Conservation (phyloP, 202 grass and related monocot species). For the Bolboschoenoplectus hybrid region DNA sequence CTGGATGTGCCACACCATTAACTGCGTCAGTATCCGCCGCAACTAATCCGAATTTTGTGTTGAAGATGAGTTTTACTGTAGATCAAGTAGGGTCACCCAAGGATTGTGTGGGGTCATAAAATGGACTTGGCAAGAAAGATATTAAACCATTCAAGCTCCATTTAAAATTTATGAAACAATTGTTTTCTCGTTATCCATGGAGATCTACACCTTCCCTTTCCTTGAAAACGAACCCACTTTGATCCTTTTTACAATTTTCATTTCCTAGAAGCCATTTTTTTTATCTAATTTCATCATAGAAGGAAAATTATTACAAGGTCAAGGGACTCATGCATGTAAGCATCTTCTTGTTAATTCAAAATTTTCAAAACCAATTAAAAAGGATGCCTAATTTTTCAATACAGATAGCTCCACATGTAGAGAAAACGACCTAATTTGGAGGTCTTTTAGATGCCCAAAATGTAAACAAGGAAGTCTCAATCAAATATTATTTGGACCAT, state of each 20-base stretch:
- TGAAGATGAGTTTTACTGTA: not conserved
- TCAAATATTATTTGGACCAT: conserved; percentile 21
- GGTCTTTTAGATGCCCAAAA: conserved; percentile 6
- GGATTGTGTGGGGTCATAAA: conserved; percentile 29
- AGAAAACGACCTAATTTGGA: conserved; percentile 43
- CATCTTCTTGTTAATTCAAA: not conserved
- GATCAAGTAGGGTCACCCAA: conserved; percentile 27
- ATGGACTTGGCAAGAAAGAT: conserved; percentile 30
- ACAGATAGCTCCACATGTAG: conserved; percentile 2
- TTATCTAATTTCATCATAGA: not conserved
- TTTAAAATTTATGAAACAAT: not conserved
- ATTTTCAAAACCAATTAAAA: not conserved
- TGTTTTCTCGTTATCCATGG: conserved; percentile 7
- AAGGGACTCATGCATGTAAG: not conserved
- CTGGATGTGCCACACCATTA: conserved; percentile 2
- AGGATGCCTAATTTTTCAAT: not conserved
- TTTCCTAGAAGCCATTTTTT: not conserved
- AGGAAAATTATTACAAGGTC: not conserved
- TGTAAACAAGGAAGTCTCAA: conserved; percentile 30
- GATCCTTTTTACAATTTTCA: not conserved
- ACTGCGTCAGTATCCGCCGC: not conserved
- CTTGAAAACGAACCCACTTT: conserved; percentile 1
- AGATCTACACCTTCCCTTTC: not conserved
- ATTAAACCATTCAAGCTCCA: not conserved
- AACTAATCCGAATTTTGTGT: not conserved